Evolutionary conservation across 176 grass and related monocot genomes (phyloP), one percentile per base, ranked within the genome.

Genomic region (Avena insularis): DNA sequence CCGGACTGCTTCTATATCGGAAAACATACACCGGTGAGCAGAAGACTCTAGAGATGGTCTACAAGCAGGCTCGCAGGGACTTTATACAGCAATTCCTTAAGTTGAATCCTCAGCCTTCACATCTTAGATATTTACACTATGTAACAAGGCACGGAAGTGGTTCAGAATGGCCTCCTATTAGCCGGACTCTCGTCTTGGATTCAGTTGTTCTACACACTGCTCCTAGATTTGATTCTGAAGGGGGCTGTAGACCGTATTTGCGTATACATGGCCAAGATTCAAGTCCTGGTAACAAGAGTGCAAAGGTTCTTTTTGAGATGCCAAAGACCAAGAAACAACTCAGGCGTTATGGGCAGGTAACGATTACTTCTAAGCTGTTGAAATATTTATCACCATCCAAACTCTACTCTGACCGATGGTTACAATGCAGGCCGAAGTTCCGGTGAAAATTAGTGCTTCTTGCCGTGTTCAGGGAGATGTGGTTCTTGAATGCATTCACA

Each of bases 1-100:
- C 97, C 15, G 94, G 97, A 53, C 93, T 98, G 57, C 94, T 98
- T 65, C 84, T 98, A 58, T 98, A 93, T 83, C 78, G 90, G 59
- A 94, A 94, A 85, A 91, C 91, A 66, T 98, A 93, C 81, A 90
- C 82, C 10, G 92, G 94, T 8, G 97, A 98, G 81, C 92, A 94
- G 69, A 98, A 96, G 76, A 96, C 93, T 70, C 87, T 98, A 67
- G 97, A 98, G 70, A 96, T 98, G 94, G 97, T 98, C 45, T 98
- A 98, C 86, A 98, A 93, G 79, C 97, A 98, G 91, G 94, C 94
- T 36, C 90, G 92, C 55, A 90, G 90, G 76, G 97, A 98, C 21
- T 92, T 98, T 36, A 88, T 98, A 62, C 93, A 94, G 31, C 87
- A 94, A 46, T 98, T 93, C 85, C 95, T 93, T 75, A 73, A 84